Evolutionary conservation across 2,329 filamentous ascomycete genomes (phyloP).

Genomic region (Diaporthe caulivora): DNA sequence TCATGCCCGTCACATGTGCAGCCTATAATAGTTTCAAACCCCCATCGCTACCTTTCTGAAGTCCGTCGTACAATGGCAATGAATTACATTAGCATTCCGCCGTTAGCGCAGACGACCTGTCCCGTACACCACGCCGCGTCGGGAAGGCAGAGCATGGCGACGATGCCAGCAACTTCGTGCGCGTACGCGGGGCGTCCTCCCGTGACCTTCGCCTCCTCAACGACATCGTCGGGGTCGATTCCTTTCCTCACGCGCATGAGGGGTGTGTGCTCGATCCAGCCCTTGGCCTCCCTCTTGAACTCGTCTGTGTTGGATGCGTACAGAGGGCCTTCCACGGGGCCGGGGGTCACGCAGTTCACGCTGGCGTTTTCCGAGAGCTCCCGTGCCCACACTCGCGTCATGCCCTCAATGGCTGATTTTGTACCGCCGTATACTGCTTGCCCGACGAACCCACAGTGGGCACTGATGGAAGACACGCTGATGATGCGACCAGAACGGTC

Average conservation of each 20-base stretch:
- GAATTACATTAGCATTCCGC: conserved; percentile 70
- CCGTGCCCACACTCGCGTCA: conserved; percentile 70
- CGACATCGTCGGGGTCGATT: conserved; percentile 72
- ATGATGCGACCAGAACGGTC: conserved; percentile 73
- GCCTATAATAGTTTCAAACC: too few relatives aligned
- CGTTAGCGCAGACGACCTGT: conserved; percentile 83
- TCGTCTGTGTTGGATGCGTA: conserved; percentile 58
- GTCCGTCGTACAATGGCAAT: too few relatives aligned
- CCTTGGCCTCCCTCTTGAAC: conserved; percentile 56
- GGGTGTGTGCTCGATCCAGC: conserved; percentile 67
- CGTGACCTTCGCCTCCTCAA: conserved; percentile 68
- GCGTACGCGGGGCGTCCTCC: conserved; percentile 74
- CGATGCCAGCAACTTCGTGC: conserved; percentile 79
- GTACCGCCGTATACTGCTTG: conserved; percentile 69
- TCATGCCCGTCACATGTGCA: too few relatives aligned
- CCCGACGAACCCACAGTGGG: conserved; percentile 63
- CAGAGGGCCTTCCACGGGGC: conserved; percentile 67
- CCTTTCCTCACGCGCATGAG: conserved; percentile 71
- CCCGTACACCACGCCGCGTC: conserved; percentile 85
- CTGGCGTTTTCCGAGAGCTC: conserved; percentile 66
- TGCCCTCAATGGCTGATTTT: conserved; percentile 70
- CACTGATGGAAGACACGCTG: conserved; percentile 67
- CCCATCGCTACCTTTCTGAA: too few relatives aligned
- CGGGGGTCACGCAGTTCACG: conserved; percentile 70
- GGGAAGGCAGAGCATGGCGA: conserved; percentile 79